Evolutionary conservation across 768 basidiomycete genomes (phyloP), one percentile per base, ranked within the genome.

Genomic region (Ramaria sp.): DNA sequence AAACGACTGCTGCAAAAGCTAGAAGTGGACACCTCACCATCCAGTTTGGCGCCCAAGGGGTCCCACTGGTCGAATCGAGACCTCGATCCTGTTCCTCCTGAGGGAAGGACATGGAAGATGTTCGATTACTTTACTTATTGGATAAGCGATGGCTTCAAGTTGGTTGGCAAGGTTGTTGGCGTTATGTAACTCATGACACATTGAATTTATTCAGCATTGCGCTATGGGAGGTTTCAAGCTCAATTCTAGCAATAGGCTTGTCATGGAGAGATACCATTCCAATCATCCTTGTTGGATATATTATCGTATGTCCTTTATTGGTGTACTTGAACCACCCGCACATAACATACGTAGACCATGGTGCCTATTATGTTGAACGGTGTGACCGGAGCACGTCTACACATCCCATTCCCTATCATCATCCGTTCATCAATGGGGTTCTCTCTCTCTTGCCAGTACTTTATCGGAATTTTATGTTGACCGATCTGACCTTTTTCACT

Each of bases 361-460:
- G 67, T 79, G 54, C 78, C 82, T 18, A 80, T 91, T 72, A 78
- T 88, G 1, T 69, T 86, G 47, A 92, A 89, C 61, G 89, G 89
- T 49, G 82, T 83, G 5, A 75, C 80, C 27, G 87, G 89, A 22
- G 84, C 88, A 24, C 78, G 84, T 18, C 74, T 88, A 44, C 87
- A 88, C 60, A 70, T 91, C 24, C 78, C 85, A 0, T 90, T 90
- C 64, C 76, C 79, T 0, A 77, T 92, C 49, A 71, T 90, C 13
- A 88, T 84, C 60, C 75, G 90, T 16, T 88, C 89, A 1, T 89
- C 85, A 0, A 88, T 92, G 60, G 90, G 91, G 1, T 92, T 90
- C 70, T 92, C 85, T 81, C 78, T 92, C 61, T 86, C 87, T 63
- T 92, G 53, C 47, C 2, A 45, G 53, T 36, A 50, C 3, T n/a